These are phyloP conservation scores for Mortierella sp. DNA, from an alignment of 371 early-diverging fungal species.

Conservation along the genomic window DNA sequence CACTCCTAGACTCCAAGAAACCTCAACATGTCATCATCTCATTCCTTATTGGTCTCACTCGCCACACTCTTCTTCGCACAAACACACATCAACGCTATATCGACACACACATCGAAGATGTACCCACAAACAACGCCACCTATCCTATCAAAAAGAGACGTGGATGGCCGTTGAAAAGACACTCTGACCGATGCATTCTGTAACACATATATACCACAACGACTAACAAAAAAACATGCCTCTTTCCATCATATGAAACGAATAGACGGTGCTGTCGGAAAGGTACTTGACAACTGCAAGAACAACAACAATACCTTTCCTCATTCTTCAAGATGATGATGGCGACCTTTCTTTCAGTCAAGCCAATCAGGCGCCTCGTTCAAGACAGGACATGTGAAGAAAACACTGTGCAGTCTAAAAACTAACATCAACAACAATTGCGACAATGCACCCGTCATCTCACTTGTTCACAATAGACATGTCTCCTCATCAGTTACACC, in stretches of 20 bases:
- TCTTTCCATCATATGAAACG: neutral
- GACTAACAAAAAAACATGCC: neutral
- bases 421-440: neutral
- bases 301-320: neutral
- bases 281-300: slow-evolving; percentile 22
- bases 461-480: slow-evolving; percentile 89
- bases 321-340: neutral
- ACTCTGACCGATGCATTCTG: neutral
- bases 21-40: neutral
- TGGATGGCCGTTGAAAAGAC: neutral
- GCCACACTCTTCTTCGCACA: neutral
- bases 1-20: neutral
- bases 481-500: slow-evolving; percentile 95
- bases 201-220: no score
- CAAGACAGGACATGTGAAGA: neutral
- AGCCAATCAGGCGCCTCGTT: neutral
- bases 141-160: no score
- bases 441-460: slow-evolving; percentile 28
- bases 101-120: neutral
- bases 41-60: slow-evolving; percentile 11
- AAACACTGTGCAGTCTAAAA: neutral
- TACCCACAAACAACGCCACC: no score
- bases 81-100: neutral
- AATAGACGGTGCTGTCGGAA: slow-evolving; percentile 59
- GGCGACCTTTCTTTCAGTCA: neutral